Base-by-base conservation (phyloP, 108 stramenopile species). In the Aurantiochytrium sp. region DNA sequence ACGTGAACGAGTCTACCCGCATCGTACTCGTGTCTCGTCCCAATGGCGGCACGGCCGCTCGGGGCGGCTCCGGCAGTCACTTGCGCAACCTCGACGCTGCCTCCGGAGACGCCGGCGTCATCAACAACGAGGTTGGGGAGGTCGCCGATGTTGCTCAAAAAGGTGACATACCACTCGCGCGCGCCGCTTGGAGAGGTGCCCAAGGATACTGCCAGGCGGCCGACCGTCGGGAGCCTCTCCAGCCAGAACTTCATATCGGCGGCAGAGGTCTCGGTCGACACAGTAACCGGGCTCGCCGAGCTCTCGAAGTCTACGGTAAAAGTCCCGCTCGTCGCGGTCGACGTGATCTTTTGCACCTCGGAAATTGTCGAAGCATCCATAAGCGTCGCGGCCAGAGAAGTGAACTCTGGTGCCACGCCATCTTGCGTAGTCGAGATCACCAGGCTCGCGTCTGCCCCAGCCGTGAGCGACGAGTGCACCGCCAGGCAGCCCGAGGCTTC, bases 91-190 rank as follows among this genome's bases (percentile, higher is more conserved):
- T 1, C 6, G 2, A 81, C 73, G 39, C 42, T 48, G 50, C 73
- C 73, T 30, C 59, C 59, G 15, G 45, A 12, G 39, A 48, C 42
- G 8, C n/a, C n/a, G 3, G 73, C 17, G 22, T 30, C 87, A 6
- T 55, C 85, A 59, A 85, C 42, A 52, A 90, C 50, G 32, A 94
- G 90, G 21, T 90, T 73, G 68, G 93, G 93, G n/a, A 94, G 81
- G 69, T 94, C 92, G 32, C 93, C 93, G 86, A 53, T 69, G 32
- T 91, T 90, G 53, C 89, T 87, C 31, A 81, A 52, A 69, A 91
- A 93, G 17, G 91, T 93, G 22, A 94, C 86, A 0, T 55, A n/a
- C 93, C 93, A 94, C 24, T 59, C 81, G n/a, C 21, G 91, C 50
- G 68, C 87, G 3, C 37, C 55, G 34, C 5, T 73, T 17, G 55